phyloP scores from a whole-genome alignment of 148 eudicot species.

The Rheum nobile region DNA sequence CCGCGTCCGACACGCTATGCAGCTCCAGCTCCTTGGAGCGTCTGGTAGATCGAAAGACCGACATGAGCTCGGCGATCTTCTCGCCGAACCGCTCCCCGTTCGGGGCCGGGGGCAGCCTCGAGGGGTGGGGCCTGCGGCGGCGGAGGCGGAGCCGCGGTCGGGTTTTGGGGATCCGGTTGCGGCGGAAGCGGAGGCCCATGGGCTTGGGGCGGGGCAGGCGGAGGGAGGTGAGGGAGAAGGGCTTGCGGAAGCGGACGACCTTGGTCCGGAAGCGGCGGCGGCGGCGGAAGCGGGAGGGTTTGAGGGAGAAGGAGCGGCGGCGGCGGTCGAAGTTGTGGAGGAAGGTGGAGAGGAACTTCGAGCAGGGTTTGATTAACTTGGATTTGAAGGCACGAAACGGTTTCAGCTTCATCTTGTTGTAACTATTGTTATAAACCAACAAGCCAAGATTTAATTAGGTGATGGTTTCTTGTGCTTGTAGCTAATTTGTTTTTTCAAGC shows the following conservation, averaged over 20 bases:
- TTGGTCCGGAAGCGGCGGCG: conserved; percentile 15
- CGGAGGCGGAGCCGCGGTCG: not conserved
- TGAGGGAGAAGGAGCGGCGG: conserved; percentile 19
- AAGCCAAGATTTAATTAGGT: no score
- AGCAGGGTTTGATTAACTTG: conserved; percentile 52
- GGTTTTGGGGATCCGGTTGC: not conserved
- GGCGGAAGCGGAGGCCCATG: conserved; percentile 11
- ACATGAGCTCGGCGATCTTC: conserved; percentile 26
- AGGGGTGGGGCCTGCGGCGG: not conserved
- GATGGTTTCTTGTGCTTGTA: no score
- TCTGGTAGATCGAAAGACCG: conserved; percentile 29
- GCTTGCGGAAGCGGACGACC: conserved; percentile 30
- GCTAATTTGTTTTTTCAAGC: not conserved
- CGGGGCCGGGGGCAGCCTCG: not conserved
- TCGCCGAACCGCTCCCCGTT: conserved; percentile 14
- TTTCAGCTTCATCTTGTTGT: conserved; percentile 20
- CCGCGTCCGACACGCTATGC: not conserved
- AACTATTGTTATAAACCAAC: no score
- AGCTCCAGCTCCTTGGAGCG: conserved; percentile 33
- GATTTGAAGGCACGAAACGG: conserved; percentile 39
- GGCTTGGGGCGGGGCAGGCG: conserved; percentile 21
- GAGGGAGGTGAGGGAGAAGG: conserved; percentile 25
- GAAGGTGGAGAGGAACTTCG: conserved; percentile 19
- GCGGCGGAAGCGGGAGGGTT: conserved; percentile 1
- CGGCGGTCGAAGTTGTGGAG: conserved; percentile 24